Evolutionary conservation across 2,329 filamentous ascomycete species (phyloP).

Genomic region (Penicillium freii): DNA sequence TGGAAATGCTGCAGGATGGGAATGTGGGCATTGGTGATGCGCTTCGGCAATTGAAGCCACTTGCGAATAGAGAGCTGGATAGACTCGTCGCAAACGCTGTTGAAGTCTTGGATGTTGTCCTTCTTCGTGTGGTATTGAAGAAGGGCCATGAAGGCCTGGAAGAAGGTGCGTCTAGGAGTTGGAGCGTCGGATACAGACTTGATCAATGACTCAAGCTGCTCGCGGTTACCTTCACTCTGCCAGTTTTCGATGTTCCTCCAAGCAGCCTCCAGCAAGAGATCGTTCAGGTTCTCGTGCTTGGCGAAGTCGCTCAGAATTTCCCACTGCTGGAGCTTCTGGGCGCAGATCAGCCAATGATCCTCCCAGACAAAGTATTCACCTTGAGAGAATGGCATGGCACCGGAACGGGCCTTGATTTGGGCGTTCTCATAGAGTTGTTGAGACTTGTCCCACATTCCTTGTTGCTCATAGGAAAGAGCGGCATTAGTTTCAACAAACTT

Average conservation of each 20-base stretch:
- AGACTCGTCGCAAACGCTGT: conserved; percentile 88
- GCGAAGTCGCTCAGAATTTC: conserved; percentile 96
- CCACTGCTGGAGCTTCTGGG: conserved; percentile 98
- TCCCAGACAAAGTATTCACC: conserved; percentile 99
- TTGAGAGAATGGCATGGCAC: conserved; percentile 92
- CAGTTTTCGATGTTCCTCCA: conserved; percentile 97
- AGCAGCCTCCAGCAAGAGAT: conserved; percentile 88
- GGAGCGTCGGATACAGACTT: conserved; percentile 98
- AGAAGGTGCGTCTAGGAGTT: conserved; percentile 89
- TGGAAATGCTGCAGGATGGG: conserved; percentile 97
- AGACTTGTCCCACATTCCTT: conserved; percentile 98
- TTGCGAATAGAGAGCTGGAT: conserved; percentile 97
- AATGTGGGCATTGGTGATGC: conserved; percentile 91
- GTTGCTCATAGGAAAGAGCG: conserved; percentile 95
- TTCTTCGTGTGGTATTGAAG: conserved; percentile 91
- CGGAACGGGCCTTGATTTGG: conserved; percentile 94
- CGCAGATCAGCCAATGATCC: conserved; percentile 97
- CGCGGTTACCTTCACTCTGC: conserved; percentile 79
- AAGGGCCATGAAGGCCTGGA: conserved; percentile 96
- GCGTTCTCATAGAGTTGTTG: conserved; percentile 95
- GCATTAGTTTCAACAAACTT: conserved; percentile 98
- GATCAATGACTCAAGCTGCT: conserved; percentile 87
- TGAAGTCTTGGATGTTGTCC: conserved; percentile 77
- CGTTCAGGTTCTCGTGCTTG: conserved; percentile 98
- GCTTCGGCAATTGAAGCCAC: conserved; percentile 95